Evolutionary conservation across 2,329 filamentous ascomycete species (phyloP), one percentile per base, ranked within the genome.

Genomic region (Cercospora janseana): DNA sequence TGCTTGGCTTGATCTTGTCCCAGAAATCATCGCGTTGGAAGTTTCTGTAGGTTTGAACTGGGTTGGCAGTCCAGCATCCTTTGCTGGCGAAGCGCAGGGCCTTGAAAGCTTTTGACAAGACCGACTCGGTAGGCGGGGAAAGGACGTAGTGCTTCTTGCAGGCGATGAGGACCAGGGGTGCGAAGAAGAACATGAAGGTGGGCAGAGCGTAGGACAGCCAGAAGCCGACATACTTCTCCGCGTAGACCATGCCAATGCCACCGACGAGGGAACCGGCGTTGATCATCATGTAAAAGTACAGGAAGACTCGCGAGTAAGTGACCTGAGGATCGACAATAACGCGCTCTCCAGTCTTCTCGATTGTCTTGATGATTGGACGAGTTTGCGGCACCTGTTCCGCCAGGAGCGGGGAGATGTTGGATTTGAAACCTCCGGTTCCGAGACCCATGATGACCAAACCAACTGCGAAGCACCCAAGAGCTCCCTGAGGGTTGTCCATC

Each of bases 361-460:
- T 46, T 0, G 61, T 64, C 52, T 68, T 70, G 42, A 76, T 61
- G 31, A 67, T 67, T 1, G 69, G 67, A 6, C 64, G 68, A 6
- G 65, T 72, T 12, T 69, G 64, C 8, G 63, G 64, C 28, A 74
- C 69, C 59, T 77, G 74, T 58, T 77, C 74, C 4, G 73, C 74
- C 45, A 76, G 71, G 20, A 77, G 57, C 4, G 74, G 74, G 8
- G 71, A 71, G 41, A 91, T 85, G 63, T 90, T 91, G 58, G 85
- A 80, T 74, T 91, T 91, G 79, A 91, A 89, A 63, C 87, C 85
- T 54, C 87, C 87, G 1, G 85, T 87, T 37, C 87, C 87, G 16
- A 88, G 65, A 21, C 86, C 86, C 65, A 89, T 79, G 63, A 89
- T 78, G 42, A 87, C 68, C 55, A 87, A 74, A 35, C 81, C 81